phyloP scores from a whole-genome alignment of 768 basidiomycete genomes.

The Steccherinum ochraceum region DNA sequence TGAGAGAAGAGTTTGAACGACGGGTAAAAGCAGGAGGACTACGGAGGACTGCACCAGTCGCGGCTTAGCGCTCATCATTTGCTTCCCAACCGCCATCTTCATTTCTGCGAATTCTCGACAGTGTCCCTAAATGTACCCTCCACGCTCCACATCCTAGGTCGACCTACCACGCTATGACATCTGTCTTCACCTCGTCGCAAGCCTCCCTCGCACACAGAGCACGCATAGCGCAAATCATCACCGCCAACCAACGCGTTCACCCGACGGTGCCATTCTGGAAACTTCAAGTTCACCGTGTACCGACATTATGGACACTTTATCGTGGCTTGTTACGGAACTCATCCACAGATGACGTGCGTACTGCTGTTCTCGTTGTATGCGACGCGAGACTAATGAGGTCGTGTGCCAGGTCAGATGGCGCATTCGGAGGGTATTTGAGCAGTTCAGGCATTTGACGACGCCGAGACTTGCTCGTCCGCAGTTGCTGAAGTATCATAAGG shows the following conservation, averaged over 20 bases:
- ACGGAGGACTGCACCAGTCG: too few relatives aligned
- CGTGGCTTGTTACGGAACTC: slow-evolving; percentile 46
- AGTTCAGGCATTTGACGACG: slow-evolving; percentile 47
- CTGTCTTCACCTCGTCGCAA: background rate
- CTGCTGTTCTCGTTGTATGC: slow-evolving; percentile 2
- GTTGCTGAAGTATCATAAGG: slow-evolving; percentile 52
- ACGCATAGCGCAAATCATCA: slow-evolving; percentile 44
- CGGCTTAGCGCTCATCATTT: too few relatives aligned
- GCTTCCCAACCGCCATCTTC: too few relatives aligned
- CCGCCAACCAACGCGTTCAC: slow-evolving; percentile 51
- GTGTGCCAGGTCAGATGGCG: slow-evolving; percentile 50
- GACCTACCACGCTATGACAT: too few relatives aligned
- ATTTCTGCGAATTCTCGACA: too few relatives aligned
- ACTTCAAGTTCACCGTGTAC: slow-evolving; percentile 66
- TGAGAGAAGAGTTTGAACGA: too few relatives aligned
- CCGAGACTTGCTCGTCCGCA: slow-evolving; percentile 39
- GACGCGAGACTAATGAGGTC: background rate
- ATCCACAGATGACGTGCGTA: slow-evolving; percentile 47
- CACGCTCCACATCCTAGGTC: too few relatives aligned
- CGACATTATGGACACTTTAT: slow-evolving; percentile 75
- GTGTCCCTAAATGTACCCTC: too few relatives aligned
- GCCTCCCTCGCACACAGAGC: slow-evolving; percentile 38
- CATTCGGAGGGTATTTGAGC: slow-evolving; percentile 46
- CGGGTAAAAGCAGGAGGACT: too few relatives aligned
- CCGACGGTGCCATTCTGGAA: slow-evolving; percentile 62